Conservation (phyloP, 257 asterid species). For the Gentiana macrophylla region DNA sequence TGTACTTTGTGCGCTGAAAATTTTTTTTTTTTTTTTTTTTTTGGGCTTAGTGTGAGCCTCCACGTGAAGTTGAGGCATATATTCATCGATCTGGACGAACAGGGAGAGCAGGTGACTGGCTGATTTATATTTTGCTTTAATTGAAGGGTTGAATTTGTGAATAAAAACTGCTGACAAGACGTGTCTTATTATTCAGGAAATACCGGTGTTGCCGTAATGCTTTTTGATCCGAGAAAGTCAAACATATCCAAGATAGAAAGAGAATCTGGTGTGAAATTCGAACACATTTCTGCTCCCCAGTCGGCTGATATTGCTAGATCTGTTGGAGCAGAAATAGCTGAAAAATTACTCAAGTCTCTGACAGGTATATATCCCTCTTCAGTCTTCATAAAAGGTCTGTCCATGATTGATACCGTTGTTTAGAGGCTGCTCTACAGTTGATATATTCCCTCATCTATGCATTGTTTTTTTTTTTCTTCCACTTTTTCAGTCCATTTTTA, state of each 20-base stretch:
- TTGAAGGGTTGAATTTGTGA: conserved; percentile 3
- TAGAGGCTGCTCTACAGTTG: no score
- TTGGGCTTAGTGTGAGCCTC: conserved; percentile 76
- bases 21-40: conserved; percentile 4
- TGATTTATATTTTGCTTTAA: conserved; percentile 9
- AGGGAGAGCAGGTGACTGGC: conserved; percentile 79
- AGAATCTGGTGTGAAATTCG: conserved; percentile 93
- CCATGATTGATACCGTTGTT: no score
- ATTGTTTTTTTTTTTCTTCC: no score
- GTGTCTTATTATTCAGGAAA: conserved; percentile 43
- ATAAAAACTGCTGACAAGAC: conserved; percentile 5
- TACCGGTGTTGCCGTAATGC: conserved; percentile 89
- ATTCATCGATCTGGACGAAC: conserved; percentile 99
- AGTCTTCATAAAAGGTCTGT: neutral
- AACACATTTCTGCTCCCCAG: conserved; percentile 89
- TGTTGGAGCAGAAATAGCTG: conserved; percentile 81
- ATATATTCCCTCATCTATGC: no score
- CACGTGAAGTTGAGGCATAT: conserved; percentile 93
- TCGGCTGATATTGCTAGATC: conserved; percentile 90
- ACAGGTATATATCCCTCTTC: conserved; percentile 33
- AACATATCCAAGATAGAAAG: conserved; percentile 78
- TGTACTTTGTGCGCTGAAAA: conserved; percentile 4
- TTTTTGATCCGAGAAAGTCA: conserved; percentile 85
- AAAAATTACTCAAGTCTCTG: conserved; percentile 54
- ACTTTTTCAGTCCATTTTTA: no score